Base-by-base conservation (phyloP, 176 grass and related monocot genomes). In the Juncus inflexus region DNA sequence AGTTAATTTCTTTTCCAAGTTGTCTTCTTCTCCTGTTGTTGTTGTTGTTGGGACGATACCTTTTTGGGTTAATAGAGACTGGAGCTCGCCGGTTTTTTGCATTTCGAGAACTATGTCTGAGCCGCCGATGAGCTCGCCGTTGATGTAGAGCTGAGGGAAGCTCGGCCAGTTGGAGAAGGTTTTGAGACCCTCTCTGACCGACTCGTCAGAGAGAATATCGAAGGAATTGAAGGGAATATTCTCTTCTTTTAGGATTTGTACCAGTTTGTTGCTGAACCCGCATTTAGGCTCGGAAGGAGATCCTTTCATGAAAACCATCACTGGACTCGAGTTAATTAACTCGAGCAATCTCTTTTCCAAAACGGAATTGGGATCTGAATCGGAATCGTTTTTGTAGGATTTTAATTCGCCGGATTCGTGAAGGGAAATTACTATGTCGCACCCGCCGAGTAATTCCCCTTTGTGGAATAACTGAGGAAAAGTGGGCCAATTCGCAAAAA, bases 401-500 rank as follows among this genome's bases (percentile, higher is more conserved):
- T 99, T 91, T 65, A 99, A 60, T 70, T 94, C 95, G 56, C 80
- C 86, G 60, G 78, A 79, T 67, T 90, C 95, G 77, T 92, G 88
- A 88, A 94, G 86, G 65, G 95, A 80, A 70, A 90, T 53, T 60
- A 76, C 83, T 78, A 99, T 99, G 74, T 99, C 95, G 75, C 80
- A 92, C 35, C 95, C 95, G 62, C 95, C 95, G 65, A 99, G 72
- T 42, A 99, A 72, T 58, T 99, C 89, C 56, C 95, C 89, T 53
- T 90, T 92, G 83, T 78, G 92, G 65, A 85, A 94, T 28, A 99
- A 83, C 64, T 99, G 95, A 41, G 95, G 95, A 63, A 84, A 99
- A 63, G 95, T 92, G 9, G 95, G 85, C 94, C 94, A 99, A 49
- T 99, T 99, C 62, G 94, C 92, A 66, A 86, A 92, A 52, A 89